Conservation (phyloP, 495 filamentous ascomycete species). For the Podospora tetraspora region DNA sequence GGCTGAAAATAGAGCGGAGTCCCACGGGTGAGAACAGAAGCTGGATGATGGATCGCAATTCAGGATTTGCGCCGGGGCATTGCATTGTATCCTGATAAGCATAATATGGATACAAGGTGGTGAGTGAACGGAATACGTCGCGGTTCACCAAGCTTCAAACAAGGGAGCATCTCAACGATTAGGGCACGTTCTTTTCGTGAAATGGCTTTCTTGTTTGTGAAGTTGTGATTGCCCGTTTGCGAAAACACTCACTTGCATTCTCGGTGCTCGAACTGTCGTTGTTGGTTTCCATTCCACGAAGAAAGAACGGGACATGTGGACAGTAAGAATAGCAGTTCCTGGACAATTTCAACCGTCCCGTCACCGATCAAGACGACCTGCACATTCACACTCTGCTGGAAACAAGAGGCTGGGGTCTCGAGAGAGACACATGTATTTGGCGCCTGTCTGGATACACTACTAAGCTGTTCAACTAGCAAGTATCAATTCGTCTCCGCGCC, state of each 20-base stretch:
- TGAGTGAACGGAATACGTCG: not conserved
- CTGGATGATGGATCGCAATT: not conserved
- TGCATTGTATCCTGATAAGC: too few species aligned
- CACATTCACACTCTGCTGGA: not conserved
- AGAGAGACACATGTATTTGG: not conserved
- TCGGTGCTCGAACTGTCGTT: too few species aligned
- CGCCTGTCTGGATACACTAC: not conserved
- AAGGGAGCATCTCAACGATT: too few species aligned
- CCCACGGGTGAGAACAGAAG: not conserved
- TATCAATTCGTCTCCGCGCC: not conserved
- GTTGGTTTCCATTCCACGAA: too few species aligned
- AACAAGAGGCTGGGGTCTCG: not conserved
- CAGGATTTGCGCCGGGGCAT: too few species aligned
- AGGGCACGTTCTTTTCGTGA: too few species aligned
- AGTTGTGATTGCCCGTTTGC: too few species aligned
- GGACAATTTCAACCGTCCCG: not conserved
- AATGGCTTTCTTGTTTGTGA: too few species aligned
- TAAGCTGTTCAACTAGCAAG: not conserved
- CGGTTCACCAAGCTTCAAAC: too few species aligned
- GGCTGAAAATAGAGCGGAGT: not conserved
- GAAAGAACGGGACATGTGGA: too few species aligned
- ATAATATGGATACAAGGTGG: not conserved
- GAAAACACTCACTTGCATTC: too few species aligned
- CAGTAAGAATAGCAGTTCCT: not conserved
- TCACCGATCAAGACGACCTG: not conserved